These are phyloP conservation scores for Ambrosiella beaveri DNA, from an alignment of 2,329 filamentous ascomycete species.

Conservation along the genomic window DNA sequence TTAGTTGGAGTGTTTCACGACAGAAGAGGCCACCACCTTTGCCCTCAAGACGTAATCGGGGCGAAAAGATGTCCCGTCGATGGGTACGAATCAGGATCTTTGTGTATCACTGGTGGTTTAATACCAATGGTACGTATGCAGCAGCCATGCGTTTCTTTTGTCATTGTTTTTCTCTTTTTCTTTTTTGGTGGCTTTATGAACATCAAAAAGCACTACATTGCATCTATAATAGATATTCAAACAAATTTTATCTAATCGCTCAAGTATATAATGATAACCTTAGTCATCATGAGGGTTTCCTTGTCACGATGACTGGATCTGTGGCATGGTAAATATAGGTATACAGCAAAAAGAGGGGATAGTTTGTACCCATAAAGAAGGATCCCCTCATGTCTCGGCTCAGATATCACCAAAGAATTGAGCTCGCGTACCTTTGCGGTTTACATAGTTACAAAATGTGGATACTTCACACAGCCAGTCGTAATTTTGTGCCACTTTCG, in stretches of 20 bases:
- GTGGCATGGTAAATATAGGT: not conserved
- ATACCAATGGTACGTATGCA: too few relatives aligned
- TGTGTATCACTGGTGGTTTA: too few relatives aligned
- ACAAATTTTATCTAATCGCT: too few relatives aligned
- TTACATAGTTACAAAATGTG: not conserved
- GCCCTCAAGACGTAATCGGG: not conserved
- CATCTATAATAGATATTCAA: too few relatives aligned
- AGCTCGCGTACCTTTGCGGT: not conserved
- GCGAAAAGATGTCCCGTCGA: not conserved
- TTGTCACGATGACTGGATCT: not conserved
- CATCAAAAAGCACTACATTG: too few relatives aligned
- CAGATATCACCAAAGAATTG: not conserved
- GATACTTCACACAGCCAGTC: not conserved
- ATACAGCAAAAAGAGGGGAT: not conserved
- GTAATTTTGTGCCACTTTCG: not conserved
- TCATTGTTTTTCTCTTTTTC: too few relatives aligned
- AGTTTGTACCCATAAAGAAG: not conserved
- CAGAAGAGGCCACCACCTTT: not conserved
- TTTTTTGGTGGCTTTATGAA: too few relatives aligned
- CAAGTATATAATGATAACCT: too few relatives aligned
- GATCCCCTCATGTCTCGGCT: not conserved
- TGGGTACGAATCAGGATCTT: too few relatives aligned
- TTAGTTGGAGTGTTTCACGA: not conserved
- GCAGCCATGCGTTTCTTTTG: too few relatives aligned
- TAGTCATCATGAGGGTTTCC: too few relatives aligned